Evolutionary conservation across 148 eudicot species (phyloP).

Genomic region (Camellia lanceoleosa): DNA sequence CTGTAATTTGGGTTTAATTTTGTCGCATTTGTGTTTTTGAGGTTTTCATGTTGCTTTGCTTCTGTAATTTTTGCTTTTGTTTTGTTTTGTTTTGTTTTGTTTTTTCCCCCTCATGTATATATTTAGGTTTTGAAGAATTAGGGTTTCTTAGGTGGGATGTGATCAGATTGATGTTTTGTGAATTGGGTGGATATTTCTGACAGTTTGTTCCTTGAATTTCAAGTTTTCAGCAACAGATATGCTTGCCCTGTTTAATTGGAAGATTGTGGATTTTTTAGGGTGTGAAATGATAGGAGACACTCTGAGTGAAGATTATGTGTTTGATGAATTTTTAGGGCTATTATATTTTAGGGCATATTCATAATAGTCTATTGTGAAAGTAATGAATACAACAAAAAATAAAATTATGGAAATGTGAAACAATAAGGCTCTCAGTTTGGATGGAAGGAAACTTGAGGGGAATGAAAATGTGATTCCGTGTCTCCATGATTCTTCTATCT

Average conservation of each 20-base stretch:
- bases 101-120: not conserved
- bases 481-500: too few relatives aligned
- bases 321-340: not conserved
- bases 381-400: not conserved
- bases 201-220: not conserved
- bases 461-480: too few relatives aligned
- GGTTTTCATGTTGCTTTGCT: not conserved
- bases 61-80: not conserved
- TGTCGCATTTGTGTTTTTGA: not conserved
- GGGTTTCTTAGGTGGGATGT: slow-evolving; percentile 6
- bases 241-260: not conserved
- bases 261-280: not conserved
- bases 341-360: too few relatives aligned
- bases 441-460: too few relatives aligned
- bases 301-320: too few relatives aligned
- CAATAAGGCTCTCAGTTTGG: too few relatives aligned
- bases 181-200: not conserved
- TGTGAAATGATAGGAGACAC: not conserved
- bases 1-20: not conserved
- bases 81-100: not conserved
- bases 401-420: too few relatives aligned
- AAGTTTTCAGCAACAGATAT: not conserved
- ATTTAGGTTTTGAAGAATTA: slow-evolving; percentile 1
- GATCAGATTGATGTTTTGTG: not conserved
- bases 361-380: not conserved